These are phyloP conservation scores for Puya raimondii DNA, from an alignment of 176 grass and related monocot species.

Conservation along the genomic window DNA sequence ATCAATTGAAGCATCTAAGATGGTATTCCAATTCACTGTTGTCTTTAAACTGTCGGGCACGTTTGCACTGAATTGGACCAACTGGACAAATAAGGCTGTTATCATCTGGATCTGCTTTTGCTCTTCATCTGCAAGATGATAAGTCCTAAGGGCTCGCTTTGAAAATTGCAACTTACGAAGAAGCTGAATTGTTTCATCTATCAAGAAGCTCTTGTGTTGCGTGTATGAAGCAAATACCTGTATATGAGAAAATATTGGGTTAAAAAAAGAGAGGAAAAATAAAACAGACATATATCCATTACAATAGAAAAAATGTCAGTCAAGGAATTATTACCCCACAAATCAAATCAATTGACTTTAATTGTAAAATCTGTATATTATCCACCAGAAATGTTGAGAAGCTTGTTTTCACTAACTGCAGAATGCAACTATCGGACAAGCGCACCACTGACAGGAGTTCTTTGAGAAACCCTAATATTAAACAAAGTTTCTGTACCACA, in stretches of 20 bases:
- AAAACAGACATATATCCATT: background rate
- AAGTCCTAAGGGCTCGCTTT: conserved; percentile 76
- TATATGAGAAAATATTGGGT: conserved; percentile 16
- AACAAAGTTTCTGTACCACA: conserved; percentile 86
- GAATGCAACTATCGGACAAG: conserved; percentile 88
- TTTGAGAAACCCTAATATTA: conserved; percentile 87
- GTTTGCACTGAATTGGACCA: conserved; percentile 89
- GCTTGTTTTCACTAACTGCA: conserved; percentile 94
- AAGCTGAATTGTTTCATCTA: conserved; percentile 93
- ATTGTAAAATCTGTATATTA: conserved; percentile 90
- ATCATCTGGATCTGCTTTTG: conserved; percentile 99
- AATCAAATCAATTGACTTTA: conserved; percentile 85
- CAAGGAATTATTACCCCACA: conserved; percentile 44
- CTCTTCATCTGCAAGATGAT: conserved; percentile 90
- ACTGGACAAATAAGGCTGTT: conserved; percentile 85
- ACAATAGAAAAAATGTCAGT: background rate
- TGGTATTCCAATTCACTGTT: conserved; percentile 64
- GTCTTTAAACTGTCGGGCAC: conserved; percentile 74
- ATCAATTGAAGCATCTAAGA: conserved; percentile 69
- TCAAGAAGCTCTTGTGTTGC: conserved; percentile 77
- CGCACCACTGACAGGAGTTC: conserved; percentile 71
- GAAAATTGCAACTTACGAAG: conserved; percentile 89
- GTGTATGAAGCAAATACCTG: conserved; percentile 88
- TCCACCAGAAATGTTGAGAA: conserved; percentile 98
- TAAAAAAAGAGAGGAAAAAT: conserved; percentile 5